phyloP scores from a whole-genome alignment of 2,329 filamentous ascomycete genomes.

The Zymoseptoria tritici region DNA sequence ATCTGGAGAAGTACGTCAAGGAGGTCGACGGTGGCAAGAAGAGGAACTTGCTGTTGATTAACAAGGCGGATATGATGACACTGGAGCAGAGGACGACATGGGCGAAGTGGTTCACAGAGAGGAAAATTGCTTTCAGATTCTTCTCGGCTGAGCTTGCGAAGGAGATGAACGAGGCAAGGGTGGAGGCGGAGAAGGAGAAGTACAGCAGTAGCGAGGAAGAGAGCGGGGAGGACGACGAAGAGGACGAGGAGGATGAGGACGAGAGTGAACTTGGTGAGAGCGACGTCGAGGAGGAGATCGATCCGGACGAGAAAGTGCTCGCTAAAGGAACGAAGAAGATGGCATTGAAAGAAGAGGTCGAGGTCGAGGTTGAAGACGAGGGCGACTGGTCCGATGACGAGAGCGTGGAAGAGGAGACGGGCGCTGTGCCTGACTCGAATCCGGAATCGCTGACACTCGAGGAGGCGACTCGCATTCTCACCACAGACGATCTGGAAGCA shows the following conservation, averaged over 20 bases:
- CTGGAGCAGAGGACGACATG: conserved; percentile 70
- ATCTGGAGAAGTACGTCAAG: conserved; percentile 90
- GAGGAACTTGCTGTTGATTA: conserved; percentile 88
- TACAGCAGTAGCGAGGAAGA: conserved; percentile 39
- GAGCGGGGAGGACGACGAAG: conserved; percentile 39
- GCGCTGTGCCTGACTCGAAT: conserved; percentile 27
- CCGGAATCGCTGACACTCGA: conserved; percentile 32
- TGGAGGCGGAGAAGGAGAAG: conserved; percentile 38
- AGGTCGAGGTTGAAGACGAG: conserved; percentile 34
- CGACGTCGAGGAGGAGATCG: conserved; percentile 37
- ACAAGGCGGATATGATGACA: conserved; percentile 99
- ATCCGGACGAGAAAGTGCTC: conserved; percentile 36
- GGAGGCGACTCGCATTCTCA: conserved; percentile 63
- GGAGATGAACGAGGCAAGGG: conserved; percentile 70
- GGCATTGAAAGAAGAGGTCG: conserved; percentile 34
- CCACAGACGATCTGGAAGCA: conserved; percentile 83
- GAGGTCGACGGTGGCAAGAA: conserved; percentile 65
- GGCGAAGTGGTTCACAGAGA: conserved; percentile 76
- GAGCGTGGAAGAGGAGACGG: conserved; percentile 24
- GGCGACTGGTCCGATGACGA: conserved; percentile 34
- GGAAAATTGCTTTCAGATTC: conserved; percentile 84
- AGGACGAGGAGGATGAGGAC: conserved; percentile 26
- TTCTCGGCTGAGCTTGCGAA: conserved; percentile 92
- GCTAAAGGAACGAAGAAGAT: conserved; percentile 31
- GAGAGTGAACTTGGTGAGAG: conserved; percentile 26